These are phyloP conservation scores for Imleria badia DNA, from an alignment of 768 basidiomycete species.

Conservation along the genomic window DNA sequence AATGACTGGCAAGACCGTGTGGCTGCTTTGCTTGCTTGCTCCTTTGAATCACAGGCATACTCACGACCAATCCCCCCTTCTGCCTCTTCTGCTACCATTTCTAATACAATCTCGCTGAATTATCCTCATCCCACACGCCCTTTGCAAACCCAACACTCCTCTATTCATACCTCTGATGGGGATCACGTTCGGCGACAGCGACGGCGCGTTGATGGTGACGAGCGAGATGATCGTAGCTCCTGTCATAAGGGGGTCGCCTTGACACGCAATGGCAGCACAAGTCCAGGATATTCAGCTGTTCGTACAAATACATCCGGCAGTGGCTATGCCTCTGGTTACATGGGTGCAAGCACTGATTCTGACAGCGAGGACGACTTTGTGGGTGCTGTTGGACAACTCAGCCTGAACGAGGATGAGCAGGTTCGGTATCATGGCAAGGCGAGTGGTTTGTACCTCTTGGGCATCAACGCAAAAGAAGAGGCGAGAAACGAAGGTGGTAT, in stretches of 20 bases:
- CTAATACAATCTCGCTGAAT: slow-evolving; percentile 9
- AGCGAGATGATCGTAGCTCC: neutral
- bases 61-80: neutral
- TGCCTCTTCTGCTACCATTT: neutral
- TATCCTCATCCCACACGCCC: slow-evolving; percentile 11
- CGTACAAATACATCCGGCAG: slow-evolving; percentile 12
- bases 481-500: slow-evolving; percentile 73
- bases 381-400: slow-evolving; percentile 81
- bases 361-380: slow-evolving; percentile 48
- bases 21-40: slow-evolving; percentile 21
- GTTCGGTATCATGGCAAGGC: slow-evolving; percentile 86
- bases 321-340: slow-evolving; percentile 26
- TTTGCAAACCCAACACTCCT: slow-evolving; percentile 6
- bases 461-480: slow-evolving; percentile 58
- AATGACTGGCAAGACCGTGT: slow-evolving; percentile 84
- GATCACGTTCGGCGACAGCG: slow-evolving; percentile 47
- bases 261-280: slow-evolving; percentile 17
- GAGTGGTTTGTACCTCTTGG: slow-evolving; percentile 75
- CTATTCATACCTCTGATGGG: slow-evolving; percentile 19
- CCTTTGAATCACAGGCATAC: slow-evolving; percentile 14
- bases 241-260: slow-evolving; percentile 9
- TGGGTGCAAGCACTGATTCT: slow-evolving; percentile 33
- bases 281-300: slow-evolving; percentile 18
- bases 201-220: slow-evolving; percentile 41
- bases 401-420: slow-evolving; percentile 83